Percentiles rank a stretch among this genome's conserved stretches.
These are phyloP conservation scores for Adansonia digitata DNA, from an alignment of 345 rosid species.

Conservation along the genomic window DNA sequence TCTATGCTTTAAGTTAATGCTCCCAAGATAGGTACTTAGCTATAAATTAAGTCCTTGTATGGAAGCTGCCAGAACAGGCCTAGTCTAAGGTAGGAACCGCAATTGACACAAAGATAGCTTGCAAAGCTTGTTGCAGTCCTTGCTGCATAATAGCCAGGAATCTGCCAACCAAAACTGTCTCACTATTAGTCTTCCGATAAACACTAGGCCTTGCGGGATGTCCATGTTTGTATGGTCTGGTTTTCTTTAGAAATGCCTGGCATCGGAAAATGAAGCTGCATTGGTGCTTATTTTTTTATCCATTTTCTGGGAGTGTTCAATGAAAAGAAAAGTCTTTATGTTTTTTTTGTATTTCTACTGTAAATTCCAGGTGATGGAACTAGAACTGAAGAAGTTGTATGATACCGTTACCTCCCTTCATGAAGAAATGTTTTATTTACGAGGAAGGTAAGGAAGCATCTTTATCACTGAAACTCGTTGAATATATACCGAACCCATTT, in stretches of 20 bases:
- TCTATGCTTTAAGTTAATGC: neutral
- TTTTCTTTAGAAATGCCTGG: neutral
- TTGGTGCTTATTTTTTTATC: neutral
- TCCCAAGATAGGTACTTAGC: neutral
- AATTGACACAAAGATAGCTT: neutral
- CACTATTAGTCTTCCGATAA: neutral
- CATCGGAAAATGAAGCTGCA: neutral
- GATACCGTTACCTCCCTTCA: slow-evolving; percentile 67
- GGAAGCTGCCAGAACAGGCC: neutral
- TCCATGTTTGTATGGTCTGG: neutral
- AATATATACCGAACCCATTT: neutral
- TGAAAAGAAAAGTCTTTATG: neutral
- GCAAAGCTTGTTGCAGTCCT: neutral
- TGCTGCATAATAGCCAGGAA: neutral
- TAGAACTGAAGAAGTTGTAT: slow-evolving; percentile 67
- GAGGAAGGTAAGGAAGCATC: slow-evolving; percentile 54
- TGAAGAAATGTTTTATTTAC: slow-evolving; percentile 78
- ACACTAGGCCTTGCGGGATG: neutral
- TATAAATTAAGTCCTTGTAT: neutral
- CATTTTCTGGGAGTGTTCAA: neutral
- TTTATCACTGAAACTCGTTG: neutral
- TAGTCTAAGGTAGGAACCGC: neutral
- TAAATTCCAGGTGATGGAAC: slow-evolving; percentile 63
- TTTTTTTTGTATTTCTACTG: neutral
- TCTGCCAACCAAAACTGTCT: neutral